Conservation (phyloP, 352 stramenopile genomes). For the Globisporangium solare region DNA sequence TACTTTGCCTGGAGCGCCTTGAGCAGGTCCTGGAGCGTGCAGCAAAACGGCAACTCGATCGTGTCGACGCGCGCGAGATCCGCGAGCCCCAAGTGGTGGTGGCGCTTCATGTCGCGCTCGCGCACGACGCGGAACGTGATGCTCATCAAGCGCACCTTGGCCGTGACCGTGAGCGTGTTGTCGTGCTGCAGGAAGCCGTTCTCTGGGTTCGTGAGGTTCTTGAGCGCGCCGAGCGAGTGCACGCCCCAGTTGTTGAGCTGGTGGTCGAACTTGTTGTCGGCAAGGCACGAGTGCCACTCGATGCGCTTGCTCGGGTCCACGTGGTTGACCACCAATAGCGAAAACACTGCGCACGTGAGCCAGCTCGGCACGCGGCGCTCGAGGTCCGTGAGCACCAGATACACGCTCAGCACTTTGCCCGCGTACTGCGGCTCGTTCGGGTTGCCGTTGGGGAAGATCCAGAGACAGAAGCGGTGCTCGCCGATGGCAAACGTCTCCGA, state of each 20-base stretch:
- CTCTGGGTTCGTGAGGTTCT: slow-evolving; percentile 43
- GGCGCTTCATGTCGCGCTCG: slow-evolving; percentile 40
- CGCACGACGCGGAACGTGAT: slow-evolving; percentile 77
- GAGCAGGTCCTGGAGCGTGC: slow-evolving; percentile 51
- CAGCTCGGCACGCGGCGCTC: slow-evolving; percentile 44
- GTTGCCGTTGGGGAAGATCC: slow-evolving; percentile 79
- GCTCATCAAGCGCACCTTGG: slow-evolving; percentile 69
- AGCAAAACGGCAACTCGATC: slow-evolving; percentile 67
- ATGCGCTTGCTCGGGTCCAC: slow-evolving; percentile 37
- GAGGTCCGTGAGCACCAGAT: slow-evolving; percentile 76
- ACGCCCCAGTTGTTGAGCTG: slow-evolving; percentile 81
- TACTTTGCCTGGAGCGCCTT: slow-evolving; percentile 27
- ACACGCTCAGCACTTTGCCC: slow-evolving; percentile 63
- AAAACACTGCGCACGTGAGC: slow-evolving; percentile 80
- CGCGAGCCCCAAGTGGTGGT: slow-evolving; percentile 54
- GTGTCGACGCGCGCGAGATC: slow-evolving; percentile 40
- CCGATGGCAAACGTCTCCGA: slow-evolving; percentile 70
- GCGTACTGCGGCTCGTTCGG: slow-evolving; percentile 72
- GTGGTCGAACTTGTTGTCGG: slow-evolving; percentile 78
- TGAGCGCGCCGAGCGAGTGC: slow-evolving; percentile 61
- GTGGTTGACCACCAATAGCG: slow-evolving; percentile 56
- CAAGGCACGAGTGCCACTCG: slow-evolving; percentile 77
- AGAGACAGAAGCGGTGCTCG: slow-evolving; percentile 72
- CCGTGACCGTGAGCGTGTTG: slow-evolving; percentile 54
- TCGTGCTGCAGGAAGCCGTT: slow-evolving; percentile 42